Base-by-base conservation (phyloP, 2,329 filamentous ascomycete species). In the Fonsecaea erecta region DNA sequence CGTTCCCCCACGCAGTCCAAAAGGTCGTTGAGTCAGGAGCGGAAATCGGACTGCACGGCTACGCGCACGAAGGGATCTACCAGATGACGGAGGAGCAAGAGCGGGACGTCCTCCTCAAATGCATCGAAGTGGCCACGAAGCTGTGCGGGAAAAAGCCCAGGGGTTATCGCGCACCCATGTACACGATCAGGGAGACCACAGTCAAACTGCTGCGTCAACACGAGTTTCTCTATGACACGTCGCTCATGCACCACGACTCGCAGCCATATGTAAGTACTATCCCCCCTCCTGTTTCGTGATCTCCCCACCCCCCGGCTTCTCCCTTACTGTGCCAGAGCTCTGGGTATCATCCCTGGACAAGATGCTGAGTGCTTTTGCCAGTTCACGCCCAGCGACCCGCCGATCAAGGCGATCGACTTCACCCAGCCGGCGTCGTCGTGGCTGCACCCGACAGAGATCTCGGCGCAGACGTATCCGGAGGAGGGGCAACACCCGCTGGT, bases 51-150 rank as follows among this genome's bases (percentile, higher is more conserved):
- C 79, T 88, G 12, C 88, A 90, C 65, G 89, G 88, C 16, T 92
- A 91, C 76, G 86, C 85, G 0, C 88, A 92, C 69, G 89, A 92
- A 73, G 90, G 91, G 68, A 88, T 89, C 0, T 82, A 81, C 9
- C 85, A 88, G 58, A 90, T 92, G 86, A 89, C 84, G 0, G 74
- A 89, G 1, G 88, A 91, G 72, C 90, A 93, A 77, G 90, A 93
- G 74, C 84, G 83, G 11, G 88, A 90, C 59, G 87, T 93, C 2
- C 82, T 94, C 5, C 87, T 90, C 72, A 91, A 91, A 76, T 91
- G 89, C 18, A 91, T 88, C 74, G 83, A 84, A 24, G 82, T 92
- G 76, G 82, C 92, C 35, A 91, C 86, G 0, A 86, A 89, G 0
- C 90, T 93, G 72, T 85, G 84, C 46, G 88, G 90, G 5, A 91